Base-by-base conservation (phyloP, 1,284 basidiomycete genomes). In the Fomitopsis betulina region DNA sequence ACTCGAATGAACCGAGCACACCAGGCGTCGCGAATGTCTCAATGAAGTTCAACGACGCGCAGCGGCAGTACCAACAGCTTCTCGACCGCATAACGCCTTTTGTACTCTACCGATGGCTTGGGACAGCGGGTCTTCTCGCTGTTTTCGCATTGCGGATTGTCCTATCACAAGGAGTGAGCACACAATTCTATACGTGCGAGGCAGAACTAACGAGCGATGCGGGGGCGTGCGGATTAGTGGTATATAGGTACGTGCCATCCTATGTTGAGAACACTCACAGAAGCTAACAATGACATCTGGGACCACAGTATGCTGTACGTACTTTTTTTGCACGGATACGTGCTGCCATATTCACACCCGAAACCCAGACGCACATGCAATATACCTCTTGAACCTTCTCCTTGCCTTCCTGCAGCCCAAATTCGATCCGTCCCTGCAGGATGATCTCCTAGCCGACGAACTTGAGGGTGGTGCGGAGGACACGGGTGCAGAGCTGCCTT, bases 371-470 rank as follows among this genome's bases (percentile, higher is more conserved):
- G 93, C 90, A 32, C 86, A 91, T 63, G 93, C 91, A 40, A 97
- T 97, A 68, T 97, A 96, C 76, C 85, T 97, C 63, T 81, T 96
- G 61, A 96, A 96, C 76, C 82, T 96, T 55, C 84, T 95, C 40
- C 79, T 94, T 61, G 92, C 91, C 7, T 95, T 96, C 77, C 79
- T 96, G 6, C 91, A 93, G 76, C 94, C 94, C 40, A 93, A 89
- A 72, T 99, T 99, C 73, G 97, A 99, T 75, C 96, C 97, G 0
- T 95, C 94, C 1, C 78, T 98, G 39, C 91, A 96, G 65, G 91
- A 91, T 47, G 97, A 99, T 73, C 79, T 98, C 3, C 82, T 93
- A 56, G 96, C 94, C 6, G 93, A 96, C 69, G 95, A 98, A 68
- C 91, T 98, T 19, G 96, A 98, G 70, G 96, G 94, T 68, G 96